Percentiles rank a stretch among this genome's conserved stretches.
These are phyloP conservation scores for Nadsonia commutata DNA, from an alignment of 1,139 yeast species.

Conservation along the genomic window DNA sequence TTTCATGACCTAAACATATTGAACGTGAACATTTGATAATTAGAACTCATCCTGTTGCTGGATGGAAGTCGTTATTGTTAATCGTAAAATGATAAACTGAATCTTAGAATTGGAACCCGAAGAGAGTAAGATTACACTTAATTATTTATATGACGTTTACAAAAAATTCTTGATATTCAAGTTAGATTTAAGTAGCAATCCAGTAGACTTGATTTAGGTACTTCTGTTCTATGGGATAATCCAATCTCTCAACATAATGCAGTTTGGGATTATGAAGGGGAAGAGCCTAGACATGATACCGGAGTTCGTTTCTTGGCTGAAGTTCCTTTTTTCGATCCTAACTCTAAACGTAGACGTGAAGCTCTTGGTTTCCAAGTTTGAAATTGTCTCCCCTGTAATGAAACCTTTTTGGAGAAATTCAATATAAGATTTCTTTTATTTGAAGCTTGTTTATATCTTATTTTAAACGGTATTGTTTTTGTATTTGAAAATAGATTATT, in stretches of 20 bases:
- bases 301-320: slow-evolving; percentile 47
- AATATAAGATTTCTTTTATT: no score
- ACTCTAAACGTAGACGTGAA: slow-evolving; percentile 40
- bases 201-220: slow-evolving; percentile 33
- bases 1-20: slow-evolving; percentile 48
- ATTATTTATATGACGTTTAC: slow-evolving; percentile 27
- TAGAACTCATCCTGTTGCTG: slow-evolving; percentile 55
- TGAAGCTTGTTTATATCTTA: no score
- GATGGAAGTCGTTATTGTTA: slow-evolving; percentile 41
- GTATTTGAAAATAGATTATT: no score
- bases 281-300: slow-evolving; percentile 40
- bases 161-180: slow-evolving; percentile 35
- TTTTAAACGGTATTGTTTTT: no score
- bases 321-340: slow-evolving; percentile 35
- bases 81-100: slow-evolving; percentile 29
- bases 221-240: slow-evolving; percentile 47
- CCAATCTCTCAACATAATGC: slow-evolving; percentile 34
- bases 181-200: slow-evolving; percentile 42
- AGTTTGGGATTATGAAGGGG: slow-evolving; percentile 38
- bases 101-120: slow-evolving; percentile 33
- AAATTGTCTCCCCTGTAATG: no score
- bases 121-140: slow-evolving; percentile 27
- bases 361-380: no score
- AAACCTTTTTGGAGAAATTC: no score
- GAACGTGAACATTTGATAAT: slow-evolving; percentile 50